phyloP scores from a whole-genome alignment of 495 filamentous ascomycete genomes.

The Astrothelium macrocarpum region DNA sequence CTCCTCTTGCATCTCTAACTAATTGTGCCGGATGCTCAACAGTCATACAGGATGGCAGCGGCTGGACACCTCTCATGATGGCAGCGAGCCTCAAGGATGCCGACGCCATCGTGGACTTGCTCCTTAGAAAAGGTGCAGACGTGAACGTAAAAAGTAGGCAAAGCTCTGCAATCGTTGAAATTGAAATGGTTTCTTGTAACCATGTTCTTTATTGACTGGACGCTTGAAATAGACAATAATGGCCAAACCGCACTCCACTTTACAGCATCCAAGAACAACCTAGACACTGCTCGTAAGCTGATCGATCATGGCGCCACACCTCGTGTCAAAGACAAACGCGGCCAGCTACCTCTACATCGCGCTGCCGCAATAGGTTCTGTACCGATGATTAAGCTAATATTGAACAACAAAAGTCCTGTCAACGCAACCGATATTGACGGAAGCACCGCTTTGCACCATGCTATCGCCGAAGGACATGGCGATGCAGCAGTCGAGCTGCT shows the following conservation, averaged over 20 bases:
- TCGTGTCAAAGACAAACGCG: conserved; percentile 73
- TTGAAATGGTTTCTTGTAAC: not conserved
- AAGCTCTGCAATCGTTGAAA: conserved; percentile 4
- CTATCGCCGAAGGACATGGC: conserved; percentile 82
- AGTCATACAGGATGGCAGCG: conserved; percentile 59
- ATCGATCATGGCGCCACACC: conserved; percentile 67
- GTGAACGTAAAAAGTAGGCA: conserved; percentile 63
- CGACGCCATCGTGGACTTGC: conserved; percentile 59
- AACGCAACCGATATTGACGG: conserved; percentile 81
- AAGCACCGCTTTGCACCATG: conserved; percentile 85
- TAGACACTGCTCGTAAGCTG: conserved; percentile 70
- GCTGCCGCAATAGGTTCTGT: conserved; percentile 83
- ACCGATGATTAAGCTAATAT: conserved; percentile 70
- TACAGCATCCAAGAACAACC: conserved; percentile 75
- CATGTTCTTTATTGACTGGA: not conserved
- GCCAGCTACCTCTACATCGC: conserved; percentile 79
- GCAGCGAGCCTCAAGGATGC: conserved; percentile 65
- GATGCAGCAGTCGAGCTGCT: conserved; percentile 75
- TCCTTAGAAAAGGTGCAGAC: conserved; percentile 74
- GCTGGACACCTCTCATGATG: conserved; percentile 96
- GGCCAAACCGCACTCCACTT: conserved; percentile 82
- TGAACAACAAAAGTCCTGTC: conserved; percentile 71
- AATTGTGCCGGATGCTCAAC: not conserved
- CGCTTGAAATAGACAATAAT: conserved; percentile 24
- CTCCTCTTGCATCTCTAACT: conserved; percentile 1